Percentiles rank a stretch among this genome's conserved stretches.
These are phyloP conservation scores for Bipolaris bicolor DNA, from an alignment of 2,329 filamentous ascomycete species.

Conservation along the genomic window DNA sequence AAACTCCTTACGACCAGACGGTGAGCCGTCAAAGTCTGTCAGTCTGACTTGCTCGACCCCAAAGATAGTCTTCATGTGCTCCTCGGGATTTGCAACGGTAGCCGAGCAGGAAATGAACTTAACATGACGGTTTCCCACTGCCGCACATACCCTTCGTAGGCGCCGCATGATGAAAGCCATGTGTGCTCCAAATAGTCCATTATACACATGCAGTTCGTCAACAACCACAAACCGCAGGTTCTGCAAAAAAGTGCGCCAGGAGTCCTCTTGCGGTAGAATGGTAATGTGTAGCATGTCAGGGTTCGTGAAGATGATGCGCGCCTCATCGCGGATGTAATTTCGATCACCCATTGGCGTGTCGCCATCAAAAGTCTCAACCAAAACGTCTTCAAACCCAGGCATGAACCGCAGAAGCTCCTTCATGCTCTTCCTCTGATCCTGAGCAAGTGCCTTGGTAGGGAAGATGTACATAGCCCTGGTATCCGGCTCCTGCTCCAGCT, in stretches of 20 bases:
- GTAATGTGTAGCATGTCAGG: constrained; percentile 97
- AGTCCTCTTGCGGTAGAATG: constrained; percentile 88
- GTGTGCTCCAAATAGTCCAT: constrained; percentile 91
- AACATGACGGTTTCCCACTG: constrained; percentile 82
- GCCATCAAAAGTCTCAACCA: constrained; percentile 95
- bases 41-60: constrained; percentile 80
- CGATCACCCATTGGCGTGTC: constrained; percentile 85
- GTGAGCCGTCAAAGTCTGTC: constrained; percentile 90
- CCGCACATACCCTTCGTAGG: constrained; percentile 83
- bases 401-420: constrained; percentile 84
- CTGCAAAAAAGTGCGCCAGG: constrained; percentile 86
- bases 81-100: constrained; percentile 88
- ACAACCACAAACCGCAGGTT: constrained; percentile 87
- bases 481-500: constrained; percentile 76
- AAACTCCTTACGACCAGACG: constrained; percentile 91
- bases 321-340: constrained; percentile 82
- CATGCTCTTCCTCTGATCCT: constrained; percentile 89
- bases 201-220: constrained; percentile 93
- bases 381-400: constrained; percentile 72
- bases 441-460: constrained; percentile 92
- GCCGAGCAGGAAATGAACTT: constrained; percentile 96
- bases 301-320: constrained; percentile 94
- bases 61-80: constrained; percentile 95
- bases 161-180: constrained; percentile 94
- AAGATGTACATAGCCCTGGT: constrained; percentile 97